These are phyloP conservation scores for Boletus mariae DNA, from an alignment of 1,284 basidiomycete genomes.

Conservation along the genomic window DNA sequence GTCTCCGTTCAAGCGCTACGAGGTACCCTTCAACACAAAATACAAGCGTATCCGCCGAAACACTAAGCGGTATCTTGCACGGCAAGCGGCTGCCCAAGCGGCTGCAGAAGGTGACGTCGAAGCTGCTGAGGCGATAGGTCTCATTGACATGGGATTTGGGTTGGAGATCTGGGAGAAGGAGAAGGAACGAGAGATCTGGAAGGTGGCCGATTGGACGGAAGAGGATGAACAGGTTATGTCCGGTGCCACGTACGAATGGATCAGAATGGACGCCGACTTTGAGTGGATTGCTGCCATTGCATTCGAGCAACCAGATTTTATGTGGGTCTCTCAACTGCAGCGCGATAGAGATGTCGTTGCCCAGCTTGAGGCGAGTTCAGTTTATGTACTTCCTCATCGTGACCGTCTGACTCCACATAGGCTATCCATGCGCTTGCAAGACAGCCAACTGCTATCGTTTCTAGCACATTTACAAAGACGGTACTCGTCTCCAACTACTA, in stretches of 20 bases:
- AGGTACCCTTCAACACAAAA: slow-evolving; percentile 99
- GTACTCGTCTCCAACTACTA: slow-evolving; percentile 96
- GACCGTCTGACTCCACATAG: slow-evolving; percentile 39
- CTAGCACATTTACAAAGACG: slow-evolving; percentile 89
- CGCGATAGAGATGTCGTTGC: slow-evolving; percentile 98
- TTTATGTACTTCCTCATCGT: neutral
- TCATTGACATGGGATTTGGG: slow-evolving; percentile 95
- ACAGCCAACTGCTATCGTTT: slow-evolving; percentile 85
- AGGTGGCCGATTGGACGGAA: slow-evolving; percentile 97
- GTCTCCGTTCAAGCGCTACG: slow-evolving; percentile 83
- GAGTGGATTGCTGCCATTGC: slow-evolving; percentile 94
- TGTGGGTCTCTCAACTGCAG: slow-evolving; percentile 98
- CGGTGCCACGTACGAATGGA: slow-evolving; percentile 98
- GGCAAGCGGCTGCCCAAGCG: slow-evolving; percentile 89
- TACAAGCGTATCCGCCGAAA: slow-evolving; percentile 96
- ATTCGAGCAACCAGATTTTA: slow-evolving; percentile 96
- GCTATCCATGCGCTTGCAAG: slow-evolving; percentile 81
- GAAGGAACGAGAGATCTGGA: slow-evolving; percentile 89
- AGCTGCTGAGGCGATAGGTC: slow-evolving; percentile 89
- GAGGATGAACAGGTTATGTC: slow-evolving; percentile 93
- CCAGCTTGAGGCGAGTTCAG: slow-evolving; percentile 78
- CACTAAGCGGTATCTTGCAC: slow-evolving; percentile 91
- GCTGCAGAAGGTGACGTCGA: slow-evolving; percentile 89
- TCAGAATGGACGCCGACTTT: slow-evolving; percentile 97
- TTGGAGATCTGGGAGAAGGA: slow-evolving; percentile 96